Percentiles rank a stretch among this genome's conserved stretches.
These are phyloP conservation scores for Climacium dendroides DNA, from an alignment of 225 moss, liverwort and hornwort genomes.

Conservation along the genomic window DNA sequence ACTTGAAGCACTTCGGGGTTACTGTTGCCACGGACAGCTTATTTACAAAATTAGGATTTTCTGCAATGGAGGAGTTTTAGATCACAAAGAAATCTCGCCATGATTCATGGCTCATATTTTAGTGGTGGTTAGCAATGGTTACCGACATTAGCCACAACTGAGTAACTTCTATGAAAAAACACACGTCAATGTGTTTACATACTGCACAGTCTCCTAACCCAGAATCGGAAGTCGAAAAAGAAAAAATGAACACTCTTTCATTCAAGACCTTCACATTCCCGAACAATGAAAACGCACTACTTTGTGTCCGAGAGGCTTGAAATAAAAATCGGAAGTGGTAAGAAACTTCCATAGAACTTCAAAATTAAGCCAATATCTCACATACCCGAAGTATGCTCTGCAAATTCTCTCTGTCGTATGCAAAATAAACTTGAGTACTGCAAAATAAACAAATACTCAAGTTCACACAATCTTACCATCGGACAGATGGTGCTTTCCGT, in stretches of 20 bases:
- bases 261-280: neutral
- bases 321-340: neutral
- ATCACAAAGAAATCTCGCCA: too few relatives aligned
- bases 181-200: neutral
- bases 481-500: neutral
- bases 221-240: neutral
- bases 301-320: neutral
- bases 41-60: too few relatives aligned
- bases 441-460: too few relatives aligned
- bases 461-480: neutral
- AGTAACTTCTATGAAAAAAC: neutral
- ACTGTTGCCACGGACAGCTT: too few relatives aligned
- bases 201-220: neutral
- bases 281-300: neutral
- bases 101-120: too few relatives aligned
- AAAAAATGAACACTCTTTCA: neutral
- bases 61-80: too few relatives aligned
- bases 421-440: neutral
- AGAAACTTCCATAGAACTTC: neutral
- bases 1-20: too few relatives aligned
- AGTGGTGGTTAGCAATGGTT: too few relatives aligned
- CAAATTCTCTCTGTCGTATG: neutral
- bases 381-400: neutral
- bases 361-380: neutral
- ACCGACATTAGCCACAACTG: neutral